Conservation (phyloP, 2,329 filamentous ascomycete species). For the Diaporthe longicolla region DNA sequence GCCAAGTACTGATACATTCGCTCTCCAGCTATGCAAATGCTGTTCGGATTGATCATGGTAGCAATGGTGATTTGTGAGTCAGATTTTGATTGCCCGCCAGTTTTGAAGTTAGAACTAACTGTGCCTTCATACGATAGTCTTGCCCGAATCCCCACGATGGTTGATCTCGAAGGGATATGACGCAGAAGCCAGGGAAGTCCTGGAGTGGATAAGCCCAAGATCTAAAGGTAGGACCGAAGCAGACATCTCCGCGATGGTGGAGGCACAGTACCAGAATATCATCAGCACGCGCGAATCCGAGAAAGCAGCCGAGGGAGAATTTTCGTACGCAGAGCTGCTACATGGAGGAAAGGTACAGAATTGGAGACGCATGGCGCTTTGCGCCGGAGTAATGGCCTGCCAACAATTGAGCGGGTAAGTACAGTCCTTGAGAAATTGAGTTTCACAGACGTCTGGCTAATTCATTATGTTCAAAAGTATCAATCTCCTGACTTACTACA, state of each 20-base stretch:
- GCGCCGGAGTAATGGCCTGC: not conserved
- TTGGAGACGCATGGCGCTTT: not conserved
- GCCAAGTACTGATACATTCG: not conserved
- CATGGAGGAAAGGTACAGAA: not conserved
- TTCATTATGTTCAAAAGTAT: not conserved
- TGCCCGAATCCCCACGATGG: not conserved
- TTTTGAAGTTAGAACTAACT: not conserved
- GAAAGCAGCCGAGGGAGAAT: not conserved
- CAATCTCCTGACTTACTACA: slow-evolving; percentile 53
- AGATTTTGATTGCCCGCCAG: not conserved
- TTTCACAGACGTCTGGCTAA: not conserved
- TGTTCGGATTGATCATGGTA: not conserved
- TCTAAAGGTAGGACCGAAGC: not conserved
- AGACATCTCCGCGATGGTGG: not conserved
- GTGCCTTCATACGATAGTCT: not conserved
- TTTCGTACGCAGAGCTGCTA: not conserved
- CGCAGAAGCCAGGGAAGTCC: not conserved
- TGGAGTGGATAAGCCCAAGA: not conserved
- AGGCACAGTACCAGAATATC: not conserved
- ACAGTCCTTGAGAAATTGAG: not conserved
- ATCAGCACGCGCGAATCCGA: not conserved
- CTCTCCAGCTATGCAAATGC: not conserved
- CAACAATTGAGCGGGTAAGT: not conserved
- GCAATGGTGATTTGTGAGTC: not conserved
- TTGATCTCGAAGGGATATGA: not conserved